Evolutionary conservation across 129 eudicot species (phyloP), one percentile per base, ranked within the genome.

Genomic region (Lactuca sativa): DNA sequence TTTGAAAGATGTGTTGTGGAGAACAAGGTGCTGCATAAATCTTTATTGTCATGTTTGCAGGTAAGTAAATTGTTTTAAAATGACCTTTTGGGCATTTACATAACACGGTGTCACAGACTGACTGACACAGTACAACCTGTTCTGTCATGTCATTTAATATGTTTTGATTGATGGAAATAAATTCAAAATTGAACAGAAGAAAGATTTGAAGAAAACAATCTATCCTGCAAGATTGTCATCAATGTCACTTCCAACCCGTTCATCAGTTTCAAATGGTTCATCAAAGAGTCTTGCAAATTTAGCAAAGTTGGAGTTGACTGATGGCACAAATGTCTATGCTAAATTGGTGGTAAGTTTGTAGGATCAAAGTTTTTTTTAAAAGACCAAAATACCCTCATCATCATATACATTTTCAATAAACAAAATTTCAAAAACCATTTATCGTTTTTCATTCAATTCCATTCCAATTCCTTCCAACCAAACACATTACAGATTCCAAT

Each of bases 11-110:
- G 99, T 64, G 99, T 95, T 56, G 99, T 95, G 81, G 99, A 95
- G 89, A 95, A 95, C 49, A 95, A 95, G 78, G 95, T 95, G 84
- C 99, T 90, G 14, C 95, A 83, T 66, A 85, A 81, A 72, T 95
- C 96, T 69, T 84, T 95, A 25, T 62, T 86, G 48, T 82, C 86
- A 33, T 90, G 87, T 83, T 43, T 95, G 44, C 88, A 87, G 86
- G 99, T 85, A 67, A 64, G 74, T 72, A 18, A 78, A 51, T 67
- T 9, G 3, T 21, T n/a, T 34, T 3, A 31, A 34, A 51, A 25
- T 0, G 30, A 25, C 30, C 2, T 25, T 25, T 25, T 1, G 52
- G 52, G 52, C 52, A 47, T 47, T 47, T 47, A 47, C 52, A n/a
- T 47, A 25, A 25, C 30, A 25, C 30, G 1, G 30, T 0, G 30